phyloP scores from a whole-genome alignment of 208 protist genomes.

The Acanthamoeba culbertsoni region DNA sequence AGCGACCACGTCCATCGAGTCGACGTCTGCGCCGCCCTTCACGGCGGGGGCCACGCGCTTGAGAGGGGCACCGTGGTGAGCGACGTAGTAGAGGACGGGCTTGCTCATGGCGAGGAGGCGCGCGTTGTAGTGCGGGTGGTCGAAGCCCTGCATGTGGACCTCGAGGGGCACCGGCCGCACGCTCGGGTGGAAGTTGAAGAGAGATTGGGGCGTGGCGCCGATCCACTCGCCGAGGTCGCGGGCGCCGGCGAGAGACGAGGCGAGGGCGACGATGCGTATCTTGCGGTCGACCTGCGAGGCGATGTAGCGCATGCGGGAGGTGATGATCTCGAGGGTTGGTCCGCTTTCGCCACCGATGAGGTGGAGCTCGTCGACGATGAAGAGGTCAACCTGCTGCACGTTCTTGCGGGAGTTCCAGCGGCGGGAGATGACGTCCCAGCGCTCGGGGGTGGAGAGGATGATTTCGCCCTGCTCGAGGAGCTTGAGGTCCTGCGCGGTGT shows the following conservation, averaged over 20 bases:
- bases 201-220: conserved; percentile 90
- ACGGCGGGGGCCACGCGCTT: background rate
- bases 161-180: conserved; percentile 98
- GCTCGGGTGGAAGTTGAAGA: conserved; percentile 98
- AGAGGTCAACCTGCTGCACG: conserved; percentile 90
- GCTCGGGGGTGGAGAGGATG: conserved; percentile 99
- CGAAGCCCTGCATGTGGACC: conserved; percentile 95
- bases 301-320: conserved; percentile 98
- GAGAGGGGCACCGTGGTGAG: conserved; percentile 90
- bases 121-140: conserved; percentile 96
- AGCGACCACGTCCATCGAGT: conserved; percentile 81
- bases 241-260: conserved; percentile 98
- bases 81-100: conserved; percentile 92
- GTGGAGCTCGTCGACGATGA: conserved; percentile 99
- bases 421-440: conserved; percentile 99
- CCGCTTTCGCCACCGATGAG: conserved; percentile 98
- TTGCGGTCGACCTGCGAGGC: conserved; percentile 88
- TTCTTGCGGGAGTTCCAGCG: conserved; percentile 95
- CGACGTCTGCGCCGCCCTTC: conserved; percentile 62
- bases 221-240: conserved; percentile 95
- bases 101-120: conserved; percentile 99
- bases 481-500: conserved; percentile 92
- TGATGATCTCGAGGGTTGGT: conserved; percentile 97
- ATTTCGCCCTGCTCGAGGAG: conserved; percentile 94
- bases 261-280: conserved; percentile 96